Evolutionary conservation across 192 early-diverging fungal genomes (phyloP).

Genomic region (Phycomyces nitens): DNA sequence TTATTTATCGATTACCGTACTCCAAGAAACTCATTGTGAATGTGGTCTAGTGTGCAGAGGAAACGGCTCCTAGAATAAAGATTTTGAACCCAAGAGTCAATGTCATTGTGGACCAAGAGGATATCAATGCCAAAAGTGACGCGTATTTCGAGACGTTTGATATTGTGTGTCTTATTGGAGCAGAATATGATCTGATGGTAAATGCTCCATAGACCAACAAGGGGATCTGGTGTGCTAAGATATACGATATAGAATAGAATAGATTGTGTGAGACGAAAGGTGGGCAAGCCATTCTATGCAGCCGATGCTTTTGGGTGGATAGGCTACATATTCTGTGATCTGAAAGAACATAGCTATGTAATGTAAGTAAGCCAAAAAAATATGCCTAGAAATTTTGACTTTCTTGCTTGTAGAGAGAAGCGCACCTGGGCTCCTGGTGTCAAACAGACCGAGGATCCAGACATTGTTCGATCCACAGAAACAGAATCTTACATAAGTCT

Average conservation of each 20-base stretch:
- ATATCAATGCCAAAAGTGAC: slow-evolving; percentile 43
- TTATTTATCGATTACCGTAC: not conserved
- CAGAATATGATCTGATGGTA: slow-evolving; percentile 43
- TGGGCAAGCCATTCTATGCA: slow-evolving; percentile 59
- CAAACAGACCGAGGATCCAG: slow-evolving; percentile 35
- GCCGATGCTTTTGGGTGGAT: slow-evolving; percentile 68
- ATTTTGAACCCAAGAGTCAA: slow-evolving; percentile 82
- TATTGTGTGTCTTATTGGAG: slow-evolving; percentile 61
- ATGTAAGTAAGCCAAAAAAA: slow-evolving; percentile 36
- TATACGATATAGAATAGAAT: slow-evolving; percentile 41
- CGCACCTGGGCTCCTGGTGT: slow-evolving; percentile 19
- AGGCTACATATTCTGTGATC: slow-evolving; percentile 88
- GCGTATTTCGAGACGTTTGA: slow-evolving; percentile 61
- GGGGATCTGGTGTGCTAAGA: too few relatives aligned
- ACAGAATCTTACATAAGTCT: slow-evolving; percentile 39
- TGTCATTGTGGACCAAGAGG: slow-evolving; percentile 46
- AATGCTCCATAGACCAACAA: too few relatives aligned
- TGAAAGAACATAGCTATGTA: slow-evolving; percentile 58
- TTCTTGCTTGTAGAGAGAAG: slow-evolving; percentile 14
- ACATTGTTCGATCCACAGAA: slow-evolving; percentile 28
- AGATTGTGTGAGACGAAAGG: slow-evolving; percentile 58
- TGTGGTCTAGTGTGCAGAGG: slow-evolving; percentile 53
- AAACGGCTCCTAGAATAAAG: slow-evolving; percentile 58
- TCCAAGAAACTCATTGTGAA: too few relatives aligned
- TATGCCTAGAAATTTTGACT: not conserved